phyloP scores from a whole-genome alignment of 441 rosid genomes.

The Gossypium gossypioides region DNA sequence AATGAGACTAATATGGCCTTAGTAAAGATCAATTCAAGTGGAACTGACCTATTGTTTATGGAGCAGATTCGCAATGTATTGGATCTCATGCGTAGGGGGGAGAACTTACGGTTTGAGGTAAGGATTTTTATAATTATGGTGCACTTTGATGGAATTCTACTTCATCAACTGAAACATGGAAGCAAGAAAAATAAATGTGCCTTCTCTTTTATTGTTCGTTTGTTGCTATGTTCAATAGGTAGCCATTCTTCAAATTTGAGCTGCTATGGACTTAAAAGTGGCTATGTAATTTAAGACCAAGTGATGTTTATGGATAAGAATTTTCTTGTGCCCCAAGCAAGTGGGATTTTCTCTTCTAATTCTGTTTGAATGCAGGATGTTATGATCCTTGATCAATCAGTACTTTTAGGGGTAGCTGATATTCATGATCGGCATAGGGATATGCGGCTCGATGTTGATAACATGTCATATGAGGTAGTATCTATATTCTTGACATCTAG shows the following conservation, averaged over 20 bases:
- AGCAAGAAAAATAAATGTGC: neutral
- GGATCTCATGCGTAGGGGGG: constrained; percentile 80
- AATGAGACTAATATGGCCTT: neutral
- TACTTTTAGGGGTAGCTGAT: neutral
- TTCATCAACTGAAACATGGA: constrained; percentile 1
- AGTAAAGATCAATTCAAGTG: neutral
- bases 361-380: neutral
- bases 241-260: neutral
- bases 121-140: neutral
- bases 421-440: neutral
- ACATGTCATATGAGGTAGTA: constrained; percentile 1
- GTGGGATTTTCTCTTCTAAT: neutral
- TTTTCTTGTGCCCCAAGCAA: neutral
- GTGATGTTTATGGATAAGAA: neutral
- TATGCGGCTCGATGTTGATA: neutral
- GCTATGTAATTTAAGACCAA: neutral
- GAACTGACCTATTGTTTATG: constrained; percentile 22
- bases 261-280: neutral
- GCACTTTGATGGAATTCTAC: neutral
- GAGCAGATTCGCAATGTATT: constrained; percentile 65
- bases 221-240: neutral
- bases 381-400: neutral
- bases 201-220: neutral
- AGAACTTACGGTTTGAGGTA: constrained; percentile 75
- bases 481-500: neutral